Percentiles rank a stretch among this genome's conserved stretches.
Conservation (phyloP, 768 basidiomycete species). For the Leccinellum albellum region DNA sequence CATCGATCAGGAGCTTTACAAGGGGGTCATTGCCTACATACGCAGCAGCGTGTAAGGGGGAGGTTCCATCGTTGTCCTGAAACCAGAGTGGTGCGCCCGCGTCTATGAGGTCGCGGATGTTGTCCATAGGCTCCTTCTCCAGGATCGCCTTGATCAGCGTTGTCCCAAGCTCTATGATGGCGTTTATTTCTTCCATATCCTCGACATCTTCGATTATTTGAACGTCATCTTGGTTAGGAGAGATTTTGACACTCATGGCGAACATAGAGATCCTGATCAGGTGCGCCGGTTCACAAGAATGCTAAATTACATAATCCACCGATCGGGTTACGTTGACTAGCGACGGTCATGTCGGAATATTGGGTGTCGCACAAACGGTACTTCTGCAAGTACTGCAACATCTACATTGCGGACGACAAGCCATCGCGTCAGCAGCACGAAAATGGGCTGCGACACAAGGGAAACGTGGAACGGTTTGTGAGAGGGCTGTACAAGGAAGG, state of each 20-base stretch:
- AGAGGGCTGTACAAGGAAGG: conserved; percentile 90
- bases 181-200: conserved; percentile 38
- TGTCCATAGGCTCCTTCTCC: conserved; percentile 39
- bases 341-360: conserved; percentile 71
- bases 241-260: neutral
- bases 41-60: conserved; percentile 83
- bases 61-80: conserved; percentile 81
- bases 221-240: conserved; percentile 3
- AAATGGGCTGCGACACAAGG: conserved; percentile 89
- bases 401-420: conserved; percentile 94
- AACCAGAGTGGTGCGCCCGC: conserved; percentile 85
- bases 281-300: neutral
- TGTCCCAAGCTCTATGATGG: conserved; percentile 54
- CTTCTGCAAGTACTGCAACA: conserved; percentile 96
- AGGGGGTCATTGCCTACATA: conserved; percentile 66
- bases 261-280: neutral
- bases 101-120: conserved; percentile 49
- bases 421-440: conserved; percentile 92
- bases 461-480: conserved; percentile 90
- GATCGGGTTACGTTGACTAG: conserved; percentile 1
- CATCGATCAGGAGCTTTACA: conserved; percentile 62
- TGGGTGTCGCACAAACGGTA: conserved; percentile 94
- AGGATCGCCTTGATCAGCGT: conserved; percentile 59
- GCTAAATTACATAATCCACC: conserved; percentile 15
- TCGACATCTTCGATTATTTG: conserved; percentile 24